Base-by-base conservation (phyloP, 352 stramenopile species). In the Phytophthora kernoviae region DNA sequence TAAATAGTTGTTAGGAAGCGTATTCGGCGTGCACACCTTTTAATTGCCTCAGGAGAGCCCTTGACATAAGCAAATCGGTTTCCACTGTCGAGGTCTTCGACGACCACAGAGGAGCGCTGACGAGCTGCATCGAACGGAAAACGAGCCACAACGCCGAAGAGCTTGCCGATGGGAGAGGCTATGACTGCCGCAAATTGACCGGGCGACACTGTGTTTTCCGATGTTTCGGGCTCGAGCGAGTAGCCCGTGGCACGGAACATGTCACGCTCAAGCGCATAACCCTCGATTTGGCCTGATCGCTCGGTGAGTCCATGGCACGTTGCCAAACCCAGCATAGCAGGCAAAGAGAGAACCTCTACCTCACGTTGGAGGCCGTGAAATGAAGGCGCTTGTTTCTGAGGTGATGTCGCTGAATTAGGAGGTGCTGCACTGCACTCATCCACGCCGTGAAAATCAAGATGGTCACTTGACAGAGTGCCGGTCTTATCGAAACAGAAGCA, bases 401-500 rank as follows among this genome's bases (percentile, higher is more conserved):
- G 5, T 17, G 40, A 51, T 27, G 50, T 8, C 10, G 14, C 34
- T 15, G 62, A 15, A 2, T 43, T 55, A n/a, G 55, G 49, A 43
- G 52, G 47, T 44, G 30, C 36, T 39, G 43, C 44, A 0, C 70
- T 67, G 45, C 82, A 87, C 44, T 88, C 75, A 33, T 94, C 84
- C 0, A 92, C 77, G 15, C 82, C 82, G 24, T 88, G 75, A 50
- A 91, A 91, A 39, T 90, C 73, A 17, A 94, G 48, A 39, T 87
- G 77, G 17, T 92, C 84, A 33, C 69, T 87, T 8, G 84, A 90
- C 5, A 94, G 58, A 9, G 84, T 94, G 1, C 84, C 84, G 5
- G 84, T 94, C 72, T 94, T 94, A 63, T 94, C 84, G 39, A 94
- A 94, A 58, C 82, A 92, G 33, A 92, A 92, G 42, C 75, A 88